These are phyloP conservation scores for Chaetomiaceae sp. DNA, from an alignment of 2,329 filamentous ascomycete genomes.

Conservation along the genomic window DNA sequence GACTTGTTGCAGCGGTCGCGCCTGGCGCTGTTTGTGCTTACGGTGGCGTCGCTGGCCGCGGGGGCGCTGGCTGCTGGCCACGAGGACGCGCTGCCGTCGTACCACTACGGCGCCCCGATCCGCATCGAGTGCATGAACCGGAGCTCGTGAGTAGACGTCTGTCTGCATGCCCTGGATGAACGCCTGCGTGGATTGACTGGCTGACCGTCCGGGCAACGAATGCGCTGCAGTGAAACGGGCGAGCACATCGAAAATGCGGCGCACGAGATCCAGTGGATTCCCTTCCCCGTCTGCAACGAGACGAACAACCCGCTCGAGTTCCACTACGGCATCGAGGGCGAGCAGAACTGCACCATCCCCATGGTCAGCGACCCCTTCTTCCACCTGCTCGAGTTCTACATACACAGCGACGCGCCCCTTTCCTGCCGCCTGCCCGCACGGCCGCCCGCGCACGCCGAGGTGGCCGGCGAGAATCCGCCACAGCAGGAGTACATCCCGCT, in stretches of 20 bases:
- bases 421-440: conserved; percentile 82
- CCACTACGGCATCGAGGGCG: conserved; percentile 73
- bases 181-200: too few relatives aligned
- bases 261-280: conserved; percentile 84
- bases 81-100: conserved; percentile 49
- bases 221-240: conserved; percentile 63
- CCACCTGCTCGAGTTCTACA: conserved; percentile 92
- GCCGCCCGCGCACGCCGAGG: conserved; percentile 53
- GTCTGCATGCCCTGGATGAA: too few relatives aligned
- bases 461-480: conserved; percentile 45
- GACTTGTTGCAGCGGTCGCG: too few relatives aligned
- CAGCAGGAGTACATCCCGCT: conserved; percentile 68
- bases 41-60: conserved; percentile 1
- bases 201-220: too few relatives aligned
- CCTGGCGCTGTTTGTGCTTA: not conserved
- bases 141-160: conserved; percentile 52
- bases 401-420: conserved; percentile 91
- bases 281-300: conserved; percentile 87
- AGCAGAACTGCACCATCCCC: conserved; percentile 78
- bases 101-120: conserved; percentile 61
- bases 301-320: conserved; percentile 77
- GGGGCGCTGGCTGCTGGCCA: conserved; percentile 11
- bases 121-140: conserved; percentile 68
- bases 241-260: conserved; percentile 78
- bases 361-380: conserved; percentile 74